These are phyloP conservation scores for Fusarium pseudoanthophilum DNA, from an alignment of 2,329 filamentous ascomycete genomes.

Conservation along the genomic window DNA sequence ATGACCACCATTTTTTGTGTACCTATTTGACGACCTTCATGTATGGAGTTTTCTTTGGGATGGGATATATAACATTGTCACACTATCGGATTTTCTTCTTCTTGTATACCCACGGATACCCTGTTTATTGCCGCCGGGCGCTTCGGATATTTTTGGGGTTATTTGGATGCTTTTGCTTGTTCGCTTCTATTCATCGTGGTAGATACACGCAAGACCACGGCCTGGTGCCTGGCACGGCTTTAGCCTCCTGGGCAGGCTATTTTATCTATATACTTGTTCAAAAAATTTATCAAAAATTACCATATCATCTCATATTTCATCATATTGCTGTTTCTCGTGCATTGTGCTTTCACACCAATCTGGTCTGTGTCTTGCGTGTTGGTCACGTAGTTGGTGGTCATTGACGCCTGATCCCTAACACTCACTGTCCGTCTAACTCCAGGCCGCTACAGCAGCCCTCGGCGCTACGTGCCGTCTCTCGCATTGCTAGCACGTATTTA, in stretches of 20 bases:
- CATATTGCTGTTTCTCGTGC: not conserved
- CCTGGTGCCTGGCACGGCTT: slow-evolving; percentile 35
- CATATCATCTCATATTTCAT: not conserved
- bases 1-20: slow-evolving; percentile 19
- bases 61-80: not conserved
- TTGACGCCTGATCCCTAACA: slow-evolving; percentile 10
- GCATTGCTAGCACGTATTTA: slow-evolving; percentile 19
- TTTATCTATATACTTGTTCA: not conserved
- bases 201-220: slow-evolving; percentile 35
- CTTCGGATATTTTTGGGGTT: slow-evolving; percentile 14
- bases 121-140: slow-evolving; percentile 30
- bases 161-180: slow-evolving; percentile 1
- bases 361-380: not conserved
- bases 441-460: slow-evolving; percentile 3
- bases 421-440: not conserved
- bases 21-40: slow-evolving; percentile 18
- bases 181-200: slow-evolving; percentile 18
- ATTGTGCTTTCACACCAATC: not conserved
- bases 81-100: slow-evolving; percentile 1
- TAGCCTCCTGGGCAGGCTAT: slow-evolving; percentile 10
- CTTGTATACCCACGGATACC: slow-evolving; percentile 35
- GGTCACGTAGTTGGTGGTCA: slow-evolving; percentile 4
- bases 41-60: slow-evolving; percentile 24
- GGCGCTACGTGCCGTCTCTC: slow-evolving; percentile 34
- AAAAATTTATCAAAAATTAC: not conserved